phyloP scores from a whole-genome alignment of 129 eudicot genomes.

The Sambucus nigra region DNA sequence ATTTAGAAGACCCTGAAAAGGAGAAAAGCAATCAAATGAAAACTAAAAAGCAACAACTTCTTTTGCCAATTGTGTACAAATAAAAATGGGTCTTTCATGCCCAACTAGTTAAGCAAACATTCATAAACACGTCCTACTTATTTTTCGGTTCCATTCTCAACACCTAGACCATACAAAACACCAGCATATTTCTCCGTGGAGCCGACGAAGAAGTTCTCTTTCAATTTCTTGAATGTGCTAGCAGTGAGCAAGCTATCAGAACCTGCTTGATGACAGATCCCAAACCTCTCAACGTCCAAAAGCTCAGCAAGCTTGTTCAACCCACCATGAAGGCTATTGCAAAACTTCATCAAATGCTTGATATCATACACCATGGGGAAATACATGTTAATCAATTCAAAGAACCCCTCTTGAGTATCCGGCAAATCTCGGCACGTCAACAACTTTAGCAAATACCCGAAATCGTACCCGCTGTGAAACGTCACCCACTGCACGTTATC shows the following conservation, averaged over 20 bases:
- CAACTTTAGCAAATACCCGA: slow-evolving; percentile 61
- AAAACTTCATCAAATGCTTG: slow-evolving; percentile 66
- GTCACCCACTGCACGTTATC: slow-evolving; percentile 55
- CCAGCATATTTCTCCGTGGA: slow-evolving; percentile 63
- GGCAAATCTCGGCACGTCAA: slow-evolving; percentile 51
- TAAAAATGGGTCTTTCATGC: slow-evolving; percentile 21
- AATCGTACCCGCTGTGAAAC: slow-evolving; percentile 68
- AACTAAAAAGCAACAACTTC: slow-evolving; percentile 35
- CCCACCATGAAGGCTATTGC: slow-evolving; percentile 71
- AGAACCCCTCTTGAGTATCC: slow-evolving; percentile 48
- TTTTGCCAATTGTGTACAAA: slow-evolving; percentile 49
- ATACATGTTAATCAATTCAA: slow-evolving; percentile 54
- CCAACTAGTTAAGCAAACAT: slow-evolving; percentile 36
- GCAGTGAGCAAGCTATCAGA: slow-evolving; percentile 63
- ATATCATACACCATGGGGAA: slow-evolving; percentile 61
- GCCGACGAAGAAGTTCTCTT: slow-evolving; percentile 48
- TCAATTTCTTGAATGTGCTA: slow-evolving; percentile 52
- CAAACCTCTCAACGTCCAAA: slow-evolving; percentile 55
- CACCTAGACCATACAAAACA: slow-evolving; percentile 64
- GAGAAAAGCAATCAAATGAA: slow-evolving; percentile 21
- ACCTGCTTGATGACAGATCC: slow-evolving; percentile 64
- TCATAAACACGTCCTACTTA: slow-evolving; percentile 24
- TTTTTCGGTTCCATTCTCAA: slow-evolving; percentile 50
- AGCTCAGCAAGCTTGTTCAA: slow-evolving; percentile 61
- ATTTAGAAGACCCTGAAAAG: slow-evolving; percentile 18